Evolutionary conservation across 805 yeast genomes (phyloP).

Genomic region (Nakazawaea wyomingensis): DNA sequence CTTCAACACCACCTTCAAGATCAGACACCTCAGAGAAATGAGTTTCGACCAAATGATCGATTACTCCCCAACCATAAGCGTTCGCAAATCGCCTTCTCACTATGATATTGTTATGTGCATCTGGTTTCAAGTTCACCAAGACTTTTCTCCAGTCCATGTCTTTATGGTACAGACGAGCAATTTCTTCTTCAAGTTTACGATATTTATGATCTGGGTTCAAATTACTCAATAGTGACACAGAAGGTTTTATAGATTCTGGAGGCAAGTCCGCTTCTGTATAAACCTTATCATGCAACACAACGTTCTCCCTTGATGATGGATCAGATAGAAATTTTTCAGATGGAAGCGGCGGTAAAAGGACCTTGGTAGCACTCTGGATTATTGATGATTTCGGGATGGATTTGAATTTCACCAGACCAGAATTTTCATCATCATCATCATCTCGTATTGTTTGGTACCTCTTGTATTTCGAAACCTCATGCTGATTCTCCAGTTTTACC

Average conservation of each 20-base stretch:
- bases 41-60: constrained; percentile 70
- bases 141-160: constrained; percentile 89
- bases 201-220: constrained; percentile 33
- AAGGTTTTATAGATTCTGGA: constrained; percentile 25
- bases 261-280: constrained; percentile 69
- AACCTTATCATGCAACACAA: constrained; percentile 77
- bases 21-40: constrained; percentile 42
- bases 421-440: constrained; percentile 15
- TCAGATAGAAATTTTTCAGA: constrained; percentile 58
- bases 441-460: constrained; percentile 25
- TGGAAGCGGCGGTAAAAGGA: constrained; percentile 79
- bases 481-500: constrained; percentile 18
- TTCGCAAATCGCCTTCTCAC: constrained; percentile 87
- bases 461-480: constrained; percentile 19
- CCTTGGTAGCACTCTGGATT: constrained; percentile 70
- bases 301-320: constrained; percentile 58
- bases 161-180: constrained; percentile 86
- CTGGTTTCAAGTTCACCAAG: constrained; percentile 78
- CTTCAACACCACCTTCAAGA: constrained; percentile 14
- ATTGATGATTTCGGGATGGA: constrained; percentile 69
- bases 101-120: constrained; percentile 90
- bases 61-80: constrained; percentile 92
- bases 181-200: constrained; percentile 60
- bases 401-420: constrained; percentile 12
- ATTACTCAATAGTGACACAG: constrained; percentile 21